A percentile compares a stretch with the other conserved stretches of the same genome.
Conservation (phyloP, 2,329 filamentous ascomycete species). For the Penicillium nordicum region DNA sequence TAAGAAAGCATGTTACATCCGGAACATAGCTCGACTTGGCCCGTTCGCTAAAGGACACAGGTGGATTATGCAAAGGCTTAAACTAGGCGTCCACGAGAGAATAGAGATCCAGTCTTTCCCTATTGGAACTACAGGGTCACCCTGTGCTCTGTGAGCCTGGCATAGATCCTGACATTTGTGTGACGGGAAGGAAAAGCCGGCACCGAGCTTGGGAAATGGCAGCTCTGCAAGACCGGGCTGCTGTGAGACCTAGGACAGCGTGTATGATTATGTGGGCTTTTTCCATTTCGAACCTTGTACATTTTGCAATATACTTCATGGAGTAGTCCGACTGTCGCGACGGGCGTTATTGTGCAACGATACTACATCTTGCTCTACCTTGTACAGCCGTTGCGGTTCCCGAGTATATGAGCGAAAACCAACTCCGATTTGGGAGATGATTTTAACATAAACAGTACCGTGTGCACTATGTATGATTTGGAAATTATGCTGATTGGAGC, state of each 20-base stretch:
- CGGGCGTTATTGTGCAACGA: slow-evolving; percentile 13
- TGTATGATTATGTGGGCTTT: slow-evolving; percentile 5
- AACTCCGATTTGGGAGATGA: neutral
- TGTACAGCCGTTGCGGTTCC: slow-evolving; percentile 15
- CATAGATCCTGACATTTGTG: slow-evolving; percentile 13
- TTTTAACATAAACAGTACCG: neutral
- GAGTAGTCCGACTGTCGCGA: neutral
- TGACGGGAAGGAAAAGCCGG: slow-evolving; percentile 12
- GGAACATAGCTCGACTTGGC: neutral
- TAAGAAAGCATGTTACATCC: slow-evolving; percentile 9
- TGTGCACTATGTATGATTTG: slow-evolving; percentile 11
- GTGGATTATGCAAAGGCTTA: slow-evolving; percentile 2
- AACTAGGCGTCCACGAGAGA: neutral
- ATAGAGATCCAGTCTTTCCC: neutral
- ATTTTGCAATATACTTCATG: slow-evolving; percentile 1
- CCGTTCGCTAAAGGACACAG: neutral
- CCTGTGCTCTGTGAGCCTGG: slow-evolving; percentile 2
- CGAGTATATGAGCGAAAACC: slow-evolving; percentile 9
- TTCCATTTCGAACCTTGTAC: slow-evolving; percentile 11
- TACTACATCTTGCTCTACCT: slow-evolving; percentile 16
- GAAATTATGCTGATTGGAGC: neutral
- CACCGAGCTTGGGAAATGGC: slow-evolving; percentile 17
- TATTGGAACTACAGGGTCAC: slow-evolving; percentile 14
- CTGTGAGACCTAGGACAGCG: slow-evolving; percentile 15
- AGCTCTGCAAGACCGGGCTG: slow-evolving; percentile 16